Evolutionary conservation across 106 monocot species (phyloP).

Genomic region (Dendrobium catenatum): DNA sequence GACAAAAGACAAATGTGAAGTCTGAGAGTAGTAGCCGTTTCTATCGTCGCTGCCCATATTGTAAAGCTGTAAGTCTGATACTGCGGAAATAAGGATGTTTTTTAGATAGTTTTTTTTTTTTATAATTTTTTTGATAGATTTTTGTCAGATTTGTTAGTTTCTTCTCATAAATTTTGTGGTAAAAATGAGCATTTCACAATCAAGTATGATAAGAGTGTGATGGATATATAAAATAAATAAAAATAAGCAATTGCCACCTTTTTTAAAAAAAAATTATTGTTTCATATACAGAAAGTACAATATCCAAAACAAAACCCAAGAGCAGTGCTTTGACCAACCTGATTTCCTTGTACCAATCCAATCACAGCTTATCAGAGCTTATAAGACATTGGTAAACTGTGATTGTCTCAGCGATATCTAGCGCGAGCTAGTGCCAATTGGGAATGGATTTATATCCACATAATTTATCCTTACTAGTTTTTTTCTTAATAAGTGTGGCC

Average conservation of each 20-base stretch:
- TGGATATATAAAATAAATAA: too few species aligned
- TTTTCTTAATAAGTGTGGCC: background rate
- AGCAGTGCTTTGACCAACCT: too few species aligned
- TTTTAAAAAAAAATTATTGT: too few species aligned
- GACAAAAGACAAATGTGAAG: slow-evolving; percentile 78
- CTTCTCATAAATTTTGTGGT: too few species aligned
- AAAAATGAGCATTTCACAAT: too few species aligned
- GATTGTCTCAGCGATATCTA: background rate
- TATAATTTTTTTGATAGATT: too few species aligned
- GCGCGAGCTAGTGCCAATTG: background rate
- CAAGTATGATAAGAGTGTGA: too few species aligned
- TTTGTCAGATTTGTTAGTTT: too few species aligned
- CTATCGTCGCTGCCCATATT: slow-evolving; percentile 83
- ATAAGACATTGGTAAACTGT: background rate
- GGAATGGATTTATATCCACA: background rate
- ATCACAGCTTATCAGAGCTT: background rate
- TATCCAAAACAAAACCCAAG: too few species aligned
- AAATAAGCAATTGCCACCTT: too few species aligned
- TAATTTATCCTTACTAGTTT: background rate
- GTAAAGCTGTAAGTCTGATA: slow-evolving; percentile 62
- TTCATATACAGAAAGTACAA: too few species aligned
- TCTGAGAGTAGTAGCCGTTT: slow-evolving; percentile 53
- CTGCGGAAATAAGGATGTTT: background rate
- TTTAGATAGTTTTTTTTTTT: background rate
- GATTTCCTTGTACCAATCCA: background rate